Evolutionary conservation across 2,329 filamentous ascomycete species (phyloP), one percentile per base, ranked within the genome.

Genomic region (Aspergillus clavatus): DNA sequence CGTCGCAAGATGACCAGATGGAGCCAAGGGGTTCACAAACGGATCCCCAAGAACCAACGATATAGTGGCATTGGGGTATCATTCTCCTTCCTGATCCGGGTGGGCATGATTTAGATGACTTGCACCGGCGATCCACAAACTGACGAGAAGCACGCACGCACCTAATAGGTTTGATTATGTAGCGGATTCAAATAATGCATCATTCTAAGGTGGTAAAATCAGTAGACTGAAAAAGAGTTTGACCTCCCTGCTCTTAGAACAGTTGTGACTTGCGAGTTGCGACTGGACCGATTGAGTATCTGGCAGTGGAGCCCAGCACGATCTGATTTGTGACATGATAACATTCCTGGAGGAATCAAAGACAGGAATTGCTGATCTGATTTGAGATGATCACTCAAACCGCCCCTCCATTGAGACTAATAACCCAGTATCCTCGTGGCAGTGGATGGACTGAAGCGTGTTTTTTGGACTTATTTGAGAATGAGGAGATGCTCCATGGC

Each of bases 381-480:
- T 48, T 48, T 39, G 46, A 27, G 12, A 48, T 14, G 42, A 29
- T 23, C 24, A 39, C 6, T 37, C 33, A 35, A 33, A 27, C 37
- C 14, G 29, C 7, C 2, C n/a, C 28, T 31, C n/a, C 6, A 16
- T 31, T 8, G n/a, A 14, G n/a, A 16, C 39, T 45, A 45, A 44
- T 29, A 36, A 39, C 16, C 24, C 22, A 8, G 36, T 22, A 16
- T 12, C 45, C 45, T 47, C 45, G 45, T 47, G 45, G 40, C 40
- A 43, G 29, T 33, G 29, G 29, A 33, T 38, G 16, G 12, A 12
- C 4, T 14, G 45, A n/a, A n/a, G n/a, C n/a, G n/a, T n/a, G n/a
- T n/a, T n/a, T n/a, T n/a, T n/a, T n/a, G n/a, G n/a, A n/a, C n/a
- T n/a, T n/a, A n/a, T n/a, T n/a, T n/a, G n/a, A n/a, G n/a, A n/a